phyloP scores from a whole-genome alignment of 2,329 filamentous ascomycete genomes.

The Exophiala xenobiotica region DNA sequence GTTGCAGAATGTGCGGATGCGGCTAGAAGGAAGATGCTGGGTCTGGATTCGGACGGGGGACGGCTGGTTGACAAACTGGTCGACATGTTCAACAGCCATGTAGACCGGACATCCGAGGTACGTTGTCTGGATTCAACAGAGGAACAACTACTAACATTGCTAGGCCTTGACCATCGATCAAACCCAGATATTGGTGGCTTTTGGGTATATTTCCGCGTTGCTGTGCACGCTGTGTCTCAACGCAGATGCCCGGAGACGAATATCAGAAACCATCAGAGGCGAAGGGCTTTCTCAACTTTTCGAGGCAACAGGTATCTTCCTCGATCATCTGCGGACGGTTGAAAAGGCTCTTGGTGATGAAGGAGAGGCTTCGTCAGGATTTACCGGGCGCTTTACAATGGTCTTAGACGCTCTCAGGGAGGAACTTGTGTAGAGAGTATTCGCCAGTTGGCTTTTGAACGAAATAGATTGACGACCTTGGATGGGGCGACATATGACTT shows the following conservation, averaged over 20 bases:
- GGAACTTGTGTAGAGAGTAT: not conserved
- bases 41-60: conserved; percentile 36
- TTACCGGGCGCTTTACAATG: conserved; percentile 16
- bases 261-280: conserved; percentile 47
- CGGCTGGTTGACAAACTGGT: conserved; percentile 61
- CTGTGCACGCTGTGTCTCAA: conserved; percentile 76
- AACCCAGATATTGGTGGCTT: conserved; percentile 74
- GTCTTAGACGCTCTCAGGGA: conserved; percentile 17
- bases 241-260: conserved; percentile 41
- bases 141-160: conserved; percentile 20
- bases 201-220: conserved; percentile 82
- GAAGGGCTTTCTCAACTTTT: conserved; percentile 53
- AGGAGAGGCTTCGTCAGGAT: conserved; percentile 15
- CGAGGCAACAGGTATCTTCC: conserved; percentile 61
- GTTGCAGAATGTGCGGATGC: conserved; percentile 73
- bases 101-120: conserved; percentile 67
- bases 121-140: conserved; percentile 34
- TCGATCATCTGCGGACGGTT: conserved; percentile 59
- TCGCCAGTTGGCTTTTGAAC: not conserved
- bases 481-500: not conserved
- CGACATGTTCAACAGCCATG: conserved; percentile 65
- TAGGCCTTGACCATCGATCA: conserved; percentile 62
- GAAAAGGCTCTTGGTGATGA: conserved; percentile 41
- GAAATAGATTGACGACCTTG: not conserved
- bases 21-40: conserved; percentile 55